Base-by-base conservation (phyloP, 192 early-diverging fungal species). In the Coemansia sp. region DNA sequence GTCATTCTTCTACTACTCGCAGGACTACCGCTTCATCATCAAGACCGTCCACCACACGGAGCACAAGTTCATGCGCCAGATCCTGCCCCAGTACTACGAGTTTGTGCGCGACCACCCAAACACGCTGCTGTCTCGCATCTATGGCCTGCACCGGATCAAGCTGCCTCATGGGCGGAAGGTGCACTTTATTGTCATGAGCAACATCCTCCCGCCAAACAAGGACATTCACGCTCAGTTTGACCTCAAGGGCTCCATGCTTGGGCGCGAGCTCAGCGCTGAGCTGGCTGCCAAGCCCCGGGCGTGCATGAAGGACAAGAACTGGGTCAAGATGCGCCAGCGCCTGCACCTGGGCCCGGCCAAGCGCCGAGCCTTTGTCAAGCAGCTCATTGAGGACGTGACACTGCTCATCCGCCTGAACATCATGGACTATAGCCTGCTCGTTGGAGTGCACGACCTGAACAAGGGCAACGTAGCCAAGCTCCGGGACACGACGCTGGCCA, bases 131-230 rank as follows among this genome's bases (percentile, higher is more conserved):
- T 94, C 90, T 67, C 89, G 96, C 48, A 94, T 97, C 68, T 96
- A 95, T 80, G 96, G 96, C 37, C 79, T 99, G 45, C 95, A 98
- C 70, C 89, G 97, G 53, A 92, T 98, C 58, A 98, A 98, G 80
- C 83, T 96, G 42, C 95, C 94, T 41, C 93, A 91, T 37, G 90
- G 91, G 55, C 83, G 87, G 45, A 97, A 98, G 76, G 92, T 99
- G 48, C 95, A 98, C 82, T 99, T 99, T 84, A 93, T 99, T 9
- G 95, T 99, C 18, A 99, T 99, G 97, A 93, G 91, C 61, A 99
- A 99, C 74, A 91, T 99, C 11, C 95, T 98, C 69, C 96, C 97
- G 16, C 86, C 94, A 10, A 95, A 96, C 85, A 89, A 93, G 75
- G 95, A 99, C 83, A 95, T 99, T 33, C 95, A 98, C 67, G 91